Evolutionary conservation across 305 asterid genomes (phyloP).

Genomic region (Fraxinus angustifolia): DNA sequence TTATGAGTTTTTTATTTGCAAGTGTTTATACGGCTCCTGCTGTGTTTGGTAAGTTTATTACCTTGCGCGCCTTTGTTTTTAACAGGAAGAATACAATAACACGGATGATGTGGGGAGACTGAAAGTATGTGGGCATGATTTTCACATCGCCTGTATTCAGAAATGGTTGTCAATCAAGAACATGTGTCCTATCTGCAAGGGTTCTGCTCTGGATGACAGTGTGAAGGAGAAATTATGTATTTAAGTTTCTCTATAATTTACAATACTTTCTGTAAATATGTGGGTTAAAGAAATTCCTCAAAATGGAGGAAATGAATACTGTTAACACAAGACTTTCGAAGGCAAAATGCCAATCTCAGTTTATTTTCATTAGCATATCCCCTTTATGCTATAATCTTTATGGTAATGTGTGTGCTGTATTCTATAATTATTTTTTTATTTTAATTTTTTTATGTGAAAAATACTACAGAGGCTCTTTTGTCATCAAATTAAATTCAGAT

Average conservation of each 20-base stretch:
- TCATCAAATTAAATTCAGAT: neutral
- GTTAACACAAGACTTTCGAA: constrained; percentile 17
- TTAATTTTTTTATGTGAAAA: neutral
- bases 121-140: constrained; percentile 68
- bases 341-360: constrained; percentile 9
- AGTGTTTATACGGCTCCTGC: neutral
- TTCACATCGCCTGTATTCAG: constrained; percentile 62
- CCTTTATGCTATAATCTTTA: neutral
- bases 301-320: constrained; percentile 27
- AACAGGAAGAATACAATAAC: constrained; percentile 67
- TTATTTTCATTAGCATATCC: neutral
- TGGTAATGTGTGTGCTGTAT: neutral
- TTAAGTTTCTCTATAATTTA: constrained; percentile 17
- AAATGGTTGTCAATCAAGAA: constrained; percentile 84
- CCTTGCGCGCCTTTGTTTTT: neutral
- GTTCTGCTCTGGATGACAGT: constrained; percentile 48
- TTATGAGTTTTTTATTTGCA: neutral
- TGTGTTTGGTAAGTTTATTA: neutral
- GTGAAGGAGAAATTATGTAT: constrained; percentile 25
- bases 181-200: constrained; percentile 74
- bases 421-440: neutral
- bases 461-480: neutral
- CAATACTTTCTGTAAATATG: constrained; percentile 34
- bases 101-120: constrained; percentile 62
- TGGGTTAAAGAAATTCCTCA: constrained; percentile 28